Percentiles rank a stretch among this genome's conserved stretches.
Evolutionary conservation across 1,284 basidiomycete genomes (phyloP).

Genomic region (Wolfiporia cocos): DNA sequence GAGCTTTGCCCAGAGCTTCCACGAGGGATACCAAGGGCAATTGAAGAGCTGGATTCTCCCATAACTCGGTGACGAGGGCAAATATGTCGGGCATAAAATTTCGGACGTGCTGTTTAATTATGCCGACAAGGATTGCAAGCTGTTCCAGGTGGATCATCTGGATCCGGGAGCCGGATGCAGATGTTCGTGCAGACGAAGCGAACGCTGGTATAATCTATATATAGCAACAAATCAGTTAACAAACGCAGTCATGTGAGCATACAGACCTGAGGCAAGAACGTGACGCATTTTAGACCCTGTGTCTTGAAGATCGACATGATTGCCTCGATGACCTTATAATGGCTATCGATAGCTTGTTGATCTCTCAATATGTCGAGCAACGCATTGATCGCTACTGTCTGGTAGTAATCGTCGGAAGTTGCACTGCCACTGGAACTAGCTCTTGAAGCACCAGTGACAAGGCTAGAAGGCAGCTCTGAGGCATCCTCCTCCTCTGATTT

Average conservation of each 20-base stretch:
- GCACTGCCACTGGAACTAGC: conserved; percentile 34
- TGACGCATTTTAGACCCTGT: conserved; percentile 93
- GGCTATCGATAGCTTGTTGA: conserved; percentile 78
- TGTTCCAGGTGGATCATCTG: conserved; percentile 97
- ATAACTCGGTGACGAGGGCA: conserved; percentile 79
- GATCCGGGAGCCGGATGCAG: conserved; percentile 72
- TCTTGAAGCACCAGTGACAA: conserved; percentile 44
- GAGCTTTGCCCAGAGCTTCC: conserved; percentile 90
- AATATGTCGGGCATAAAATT: conserved; percentile 87
- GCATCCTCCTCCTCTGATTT: conserved; percentile 74
- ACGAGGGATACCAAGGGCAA: conserved; percentile 92
- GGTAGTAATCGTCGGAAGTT: conserved; percentile 92
- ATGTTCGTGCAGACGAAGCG: conserved; percentile 81
- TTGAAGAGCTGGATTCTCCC: conserved; percentile 85
- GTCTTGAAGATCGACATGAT: conserved; percentile 99
- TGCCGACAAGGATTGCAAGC: conserved; percentile 91
- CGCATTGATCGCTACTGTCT: conserved; percentile 91
- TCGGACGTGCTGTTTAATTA: conserved; percentile 97
- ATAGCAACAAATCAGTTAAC: conserved; percentile 6
- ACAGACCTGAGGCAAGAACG: conserved; percentile 87
- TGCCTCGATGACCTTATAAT: conserved; percentile 94
- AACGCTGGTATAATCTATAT: conserved; percentile 94
- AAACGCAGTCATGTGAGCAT: background rate
- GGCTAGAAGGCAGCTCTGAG: conserved; percentile 61
- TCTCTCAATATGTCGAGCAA: conserved; percentile 89